Evolutionary conservation across 768 basidiomycete species (phyloP).

Genomic region (Leccinum disarticulatum): DNA sequence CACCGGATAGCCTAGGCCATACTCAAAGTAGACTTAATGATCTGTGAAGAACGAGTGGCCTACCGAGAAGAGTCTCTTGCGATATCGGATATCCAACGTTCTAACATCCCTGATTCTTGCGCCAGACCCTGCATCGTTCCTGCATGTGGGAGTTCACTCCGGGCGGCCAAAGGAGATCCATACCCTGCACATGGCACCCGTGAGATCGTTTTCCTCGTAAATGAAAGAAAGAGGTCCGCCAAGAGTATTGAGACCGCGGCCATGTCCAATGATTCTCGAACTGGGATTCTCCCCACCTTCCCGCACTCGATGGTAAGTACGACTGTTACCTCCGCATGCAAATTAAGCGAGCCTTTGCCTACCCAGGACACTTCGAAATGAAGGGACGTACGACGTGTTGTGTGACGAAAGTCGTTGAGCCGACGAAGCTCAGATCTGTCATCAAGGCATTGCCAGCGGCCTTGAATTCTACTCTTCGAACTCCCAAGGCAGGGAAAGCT

Average conservation of each 20-base stretch:
- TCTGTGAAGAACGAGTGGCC: conserved; percentile 21
- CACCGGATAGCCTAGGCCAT: conserved; percentile 7
- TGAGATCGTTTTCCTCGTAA: conserved; percentile 9
- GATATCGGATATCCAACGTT: conserved; percentile 23
- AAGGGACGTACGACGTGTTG: conserved; percentile 3
- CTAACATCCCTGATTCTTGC: conserved; percentile 5
- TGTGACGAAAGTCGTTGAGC: conserved; percentile 10
- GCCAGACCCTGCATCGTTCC: conserved; percentile 3
- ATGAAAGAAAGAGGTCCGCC: conserved; percentile 20
- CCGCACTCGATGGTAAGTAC: conserved; percentile 17
- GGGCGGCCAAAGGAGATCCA: conserved; percentile 2
- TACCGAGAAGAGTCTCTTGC: conserved; percentile 19
- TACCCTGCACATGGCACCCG: conserved; percentile 17
- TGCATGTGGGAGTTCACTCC: conserved; percentile 16
- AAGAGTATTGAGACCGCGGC: conserved; percentile 15
- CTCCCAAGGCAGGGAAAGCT: conserved; percentile 4
- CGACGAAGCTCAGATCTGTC: conserved; percentile 7
- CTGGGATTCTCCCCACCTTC: conserved; percentile 8
- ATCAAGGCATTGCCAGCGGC: conserved; percentile 3
- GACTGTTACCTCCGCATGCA: conserved; percentile 5
- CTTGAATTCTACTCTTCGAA: conserved; percentile 3
- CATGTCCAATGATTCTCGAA: conserved; percentile 1
- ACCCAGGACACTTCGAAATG: conserved; percentile 3
- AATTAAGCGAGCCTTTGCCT: conserved; percentile 14
- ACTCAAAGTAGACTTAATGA: conserved; percentile 22